Evolutionary conservation across 139 green algal genomes (phyloP).

Genomic region (Penium margaritaceum): DNA sequence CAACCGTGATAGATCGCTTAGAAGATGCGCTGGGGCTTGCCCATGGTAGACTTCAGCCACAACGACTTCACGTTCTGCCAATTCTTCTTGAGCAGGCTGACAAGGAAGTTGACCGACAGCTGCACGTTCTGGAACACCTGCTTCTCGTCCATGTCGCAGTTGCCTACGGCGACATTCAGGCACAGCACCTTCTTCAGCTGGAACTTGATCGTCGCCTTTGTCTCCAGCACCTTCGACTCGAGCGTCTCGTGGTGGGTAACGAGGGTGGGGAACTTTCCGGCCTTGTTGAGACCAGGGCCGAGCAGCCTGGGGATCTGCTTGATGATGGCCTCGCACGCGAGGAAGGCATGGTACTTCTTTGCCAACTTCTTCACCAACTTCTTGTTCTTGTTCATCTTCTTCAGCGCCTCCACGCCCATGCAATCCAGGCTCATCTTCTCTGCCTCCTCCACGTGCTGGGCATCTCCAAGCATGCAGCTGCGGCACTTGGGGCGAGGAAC

Average conservation of each 20-base stretch:
- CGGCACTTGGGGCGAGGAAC: slow-evolving; percentile 80
- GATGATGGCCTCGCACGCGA: slow-evolving; percentile 95
- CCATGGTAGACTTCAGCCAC: no score
- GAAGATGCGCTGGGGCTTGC: no score
- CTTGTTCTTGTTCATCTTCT: slow-evolving; percentile 99
- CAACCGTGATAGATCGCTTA: no score
- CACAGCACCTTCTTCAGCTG: slow-evolving; percentile 99
- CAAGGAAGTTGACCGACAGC: slow-evolving; percentile 94
- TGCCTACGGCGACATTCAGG: slow-evolving; percentile 91
- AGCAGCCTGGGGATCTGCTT: slow-evolving; percentile 98
- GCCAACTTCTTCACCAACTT: slow-evolving; percentile 99
- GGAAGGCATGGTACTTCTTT: slow-evolving; percentile 73
- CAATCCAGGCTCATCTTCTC: slow-evolving; percentile 73
- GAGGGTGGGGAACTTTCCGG: slow-evolving; percentile 96
- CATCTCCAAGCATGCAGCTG: no score
- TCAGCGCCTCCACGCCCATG: slow-evolving; percentile 91
- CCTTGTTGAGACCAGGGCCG: slow-evolving; percentile 97
- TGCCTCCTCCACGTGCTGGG: slow-evolving; percentile 75
- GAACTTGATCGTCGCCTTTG: slow-evolving; percentile 93
- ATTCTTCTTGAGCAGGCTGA: slow-evolving; percentile 99
- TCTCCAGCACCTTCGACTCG: slow-evolving; percentile 80
- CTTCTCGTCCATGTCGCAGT: slow-evolving; percentile 80
- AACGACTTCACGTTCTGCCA: slow-evolving; percentile 99
- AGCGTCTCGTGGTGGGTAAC: slow-evolving; percentile 68
- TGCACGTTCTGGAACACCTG: slow-evolving; percentile 76